phyloP scores from a whole-genome alignment of 441 rosid species.

The Adansonia madagascariensis region DNA sequence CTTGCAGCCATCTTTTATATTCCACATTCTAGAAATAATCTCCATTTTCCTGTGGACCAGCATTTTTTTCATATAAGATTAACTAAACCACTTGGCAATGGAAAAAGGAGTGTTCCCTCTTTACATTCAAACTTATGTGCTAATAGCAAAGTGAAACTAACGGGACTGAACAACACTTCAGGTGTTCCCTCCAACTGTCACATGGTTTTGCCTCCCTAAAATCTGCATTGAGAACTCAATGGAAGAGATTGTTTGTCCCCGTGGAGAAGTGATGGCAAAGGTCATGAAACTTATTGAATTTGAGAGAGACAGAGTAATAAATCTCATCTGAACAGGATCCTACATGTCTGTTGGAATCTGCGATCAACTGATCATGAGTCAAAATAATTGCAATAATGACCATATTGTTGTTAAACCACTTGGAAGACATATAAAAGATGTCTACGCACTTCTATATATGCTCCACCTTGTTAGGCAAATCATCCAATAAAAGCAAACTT shows the following conservation, averaged over 20 bases:
- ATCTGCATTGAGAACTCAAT: constrained; percentile 1
- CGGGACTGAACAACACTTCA: neutral
- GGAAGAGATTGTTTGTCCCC: constrained; percentile 5
- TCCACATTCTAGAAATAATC: neutral
- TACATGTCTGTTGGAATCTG: neutral
- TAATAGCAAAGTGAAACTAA: neutral
- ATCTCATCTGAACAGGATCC: neutral
- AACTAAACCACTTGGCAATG: neutral
- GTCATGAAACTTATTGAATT: neutral
- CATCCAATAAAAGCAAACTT: neutral
- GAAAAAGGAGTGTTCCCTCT: neutral
- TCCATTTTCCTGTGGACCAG: neutral
- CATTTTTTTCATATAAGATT: neutral
- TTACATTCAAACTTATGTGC: neutral
- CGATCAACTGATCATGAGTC: neutral
- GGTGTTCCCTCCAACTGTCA: neutral
- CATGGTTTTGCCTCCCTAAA: constrained; percentile 10
- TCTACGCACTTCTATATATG: neutral
- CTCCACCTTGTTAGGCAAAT: neutral
- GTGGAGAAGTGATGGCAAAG: neutral
- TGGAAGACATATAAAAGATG: neutral
- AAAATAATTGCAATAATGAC: neutral
- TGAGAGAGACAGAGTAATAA: neutral
- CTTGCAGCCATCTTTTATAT: neutral
- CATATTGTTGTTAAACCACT: neutral